Conservation (phyloP, 2,329 filamentous ascomycete species). For the Penicillium sp. region DNA sequence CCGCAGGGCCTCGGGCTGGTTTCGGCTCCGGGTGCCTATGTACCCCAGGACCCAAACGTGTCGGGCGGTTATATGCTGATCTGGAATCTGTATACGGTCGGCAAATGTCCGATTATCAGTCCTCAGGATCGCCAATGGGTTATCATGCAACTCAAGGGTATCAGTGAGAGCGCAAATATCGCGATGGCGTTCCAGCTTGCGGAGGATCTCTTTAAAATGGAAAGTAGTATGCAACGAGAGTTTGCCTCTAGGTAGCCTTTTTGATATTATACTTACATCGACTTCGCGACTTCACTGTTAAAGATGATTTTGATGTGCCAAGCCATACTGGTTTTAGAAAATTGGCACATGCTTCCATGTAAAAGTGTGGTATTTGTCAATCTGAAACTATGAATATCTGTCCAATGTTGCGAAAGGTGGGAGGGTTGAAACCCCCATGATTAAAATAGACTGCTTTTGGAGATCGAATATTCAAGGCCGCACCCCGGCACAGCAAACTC, state of each 20-base stretch:
- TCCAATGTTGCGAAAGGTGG: no score
- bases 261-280: background rate
- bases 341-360: no score
- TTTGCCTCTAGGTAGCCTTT: background rate
- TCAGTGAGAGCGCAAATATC: background rate
- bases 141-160: background rate
- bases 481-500: no score
- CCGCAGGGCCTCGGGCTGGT: constrained; percentile 21
- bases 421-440: no score
- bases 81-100: constrained; percentile 10
- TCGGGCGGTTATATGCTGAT: constrained; percentile 10
- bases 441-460: no score
- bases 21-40: background rate
- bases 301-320: no score
- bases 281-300: background rate
- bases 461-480: no score
- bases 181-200: background rate
- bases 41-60: background rate
- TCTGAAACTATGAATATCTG: no score
- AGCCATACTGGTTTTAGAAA: no score
- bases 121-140: background rate
- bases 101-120: constrained; percentile 4
- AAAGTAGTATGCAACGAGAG: background rate
- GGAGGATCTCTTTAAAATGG: background rate
- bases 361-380: no score